Evolutionary conservation across 2,329 filamentous ascomycete species (phyloP).

Genomic region (Cryphonectria carpinicola): DNA sequence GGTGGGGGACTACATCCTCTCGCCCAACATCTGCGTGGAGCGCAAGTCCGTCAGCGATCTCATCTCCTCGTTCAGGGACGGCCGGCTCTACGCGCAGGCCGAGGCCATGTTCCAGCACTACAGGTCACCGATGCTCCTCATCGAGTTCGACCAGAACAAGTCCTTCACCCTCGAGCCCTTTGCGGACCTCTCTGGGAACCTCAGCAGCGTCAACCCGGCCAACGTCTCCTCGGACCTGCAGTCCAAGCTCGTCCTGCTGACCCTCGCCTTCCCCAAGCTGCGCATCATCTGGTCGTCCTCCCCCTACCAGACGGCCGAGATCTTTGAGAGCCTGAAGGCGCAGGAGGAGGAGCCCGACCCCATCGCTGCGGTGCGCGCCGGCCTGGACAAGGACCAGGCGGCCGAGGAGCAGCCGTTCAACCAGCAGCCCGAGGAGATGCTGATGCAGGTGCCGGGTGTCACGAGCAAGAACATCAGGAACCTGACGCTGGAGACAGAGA

Average conservation of each 20-base stretch:
- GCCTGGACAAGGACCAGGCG: constrained; percentile 67
- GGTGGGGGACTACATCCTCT: constrained; percentile 94
- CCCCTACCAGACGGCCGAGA: constrained; percentile 95
- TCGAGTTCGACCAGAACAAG: constrained; percentile 97
- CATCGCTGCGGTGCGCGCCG: constrained; percentile 80
- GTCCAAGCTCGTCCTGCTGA: constrained; percentile 88
- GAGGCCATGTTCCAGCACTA: constrained; percentile 96
- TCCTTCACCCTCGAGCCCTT: constrained; percentile 91
- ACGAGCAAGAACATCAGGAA: constrained; percentile 76
- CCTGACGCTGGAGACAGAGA: constrained; percentile 74
- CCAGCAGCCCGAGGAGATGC: constrained; percentile 86
- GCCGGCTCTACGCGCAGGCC: constrained; percentile 86
- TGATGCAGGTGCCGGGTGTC: constrained; percentile 82
- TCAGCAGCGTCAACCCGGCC: constrained; percentile 65
- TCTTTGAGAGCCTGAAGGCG: constrained; percentile 91
- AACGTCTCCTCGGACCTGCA: constrained; percentile 74
- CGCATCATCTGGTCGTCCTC: constrained; percentile 93
- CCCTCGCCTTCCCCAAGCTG: constrained; percentile 85
- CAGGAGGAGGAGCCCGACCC: constrained; percentile 90
- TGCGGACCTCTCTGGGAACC: constrained; percentile 66
- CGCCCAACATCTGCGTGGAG: constrained; percentile 89
- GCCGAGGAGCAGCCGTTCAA: constrained; percentile 77
- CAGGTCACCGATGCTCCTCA: constrained; percentile 85
- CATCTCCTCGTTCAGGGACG: constrained; percentile 89
- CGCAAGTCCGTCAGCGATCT: constrained; percentile 92